These are phyloP conservation scores for Mycena filopes DNA, from an alignment of 768 basidiomycete genomes.

Conservation along the genomic window DNA sequence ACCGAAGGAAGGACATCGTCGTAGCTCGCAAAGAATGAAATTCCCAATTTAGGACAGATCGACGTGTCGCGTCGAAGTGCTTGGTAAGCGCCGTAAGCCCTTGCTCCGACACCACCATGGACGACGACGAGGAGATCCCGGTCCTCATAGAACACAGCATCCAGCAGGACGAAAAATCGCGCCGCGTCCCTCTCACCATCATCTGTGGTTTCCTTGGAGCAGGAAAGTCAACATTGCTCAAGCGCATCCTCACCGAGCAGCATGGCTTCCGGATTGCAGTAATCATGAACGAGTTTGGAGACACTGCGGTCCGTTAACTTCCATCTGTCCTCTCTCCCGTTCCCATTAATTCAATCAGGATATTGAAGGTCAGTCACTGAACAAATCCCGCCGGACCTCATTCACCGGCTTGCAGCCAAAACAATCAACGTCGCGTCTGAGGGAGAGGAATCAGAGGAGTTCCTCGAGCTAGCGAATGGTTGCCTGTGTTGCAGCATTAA, in stretches of 20 bases:
- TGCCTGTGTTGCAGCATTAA: constrained; percentile 99
- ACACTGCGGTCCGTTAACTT: constrained; percentile 77
- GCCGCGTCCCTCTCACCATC: constrained; percentile 84
- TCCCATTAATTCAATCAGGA: constrained; percentile 62
- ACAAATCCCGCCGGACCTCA: constrained; percentile 1
- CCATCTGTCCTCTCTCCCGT: constrained; percentile 9
- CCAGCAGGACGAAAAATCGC: neutral
- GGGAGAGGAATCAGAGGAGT: constrained; percentile 79
- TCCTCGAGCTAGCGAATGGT: constrained; percentile 94
- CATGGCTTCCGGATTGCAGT: constrained; percentile 98
- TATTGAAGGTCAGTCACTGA: constrained; percentile 79
- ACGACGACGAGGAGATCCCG: constrained; percentile 70
- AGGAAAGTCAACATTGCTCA: constrained; percentile 93
- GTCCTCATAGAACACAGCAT: constrained; percentile 42
- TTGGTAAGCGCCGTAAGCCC: neutral
- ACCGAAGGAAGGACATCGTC: constrained; percentile 39
- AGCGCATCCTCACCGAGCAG: constrained; percentile 89
- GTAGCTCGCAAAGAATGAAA: neutral
- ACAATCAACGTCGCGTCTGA: constrained; percentile 85
- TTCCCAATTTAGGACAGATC: constrained; percentile 10
- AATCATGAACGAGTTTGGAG: constrained; percentile 98
- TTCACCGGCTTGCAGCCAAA: constrained; percentile 64
- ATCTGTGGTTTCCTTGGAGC: constrained; percentile 96
- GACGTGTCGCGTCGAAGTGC: constrained; percentile 20
- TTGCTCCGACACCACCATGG: constrained; percentile 44